These are phyloP conservation scores for Trichoderma sp. DNA, from an alignment of 2,329 filamentous ascomycete species.

Conservation along the genomic window DNA sequence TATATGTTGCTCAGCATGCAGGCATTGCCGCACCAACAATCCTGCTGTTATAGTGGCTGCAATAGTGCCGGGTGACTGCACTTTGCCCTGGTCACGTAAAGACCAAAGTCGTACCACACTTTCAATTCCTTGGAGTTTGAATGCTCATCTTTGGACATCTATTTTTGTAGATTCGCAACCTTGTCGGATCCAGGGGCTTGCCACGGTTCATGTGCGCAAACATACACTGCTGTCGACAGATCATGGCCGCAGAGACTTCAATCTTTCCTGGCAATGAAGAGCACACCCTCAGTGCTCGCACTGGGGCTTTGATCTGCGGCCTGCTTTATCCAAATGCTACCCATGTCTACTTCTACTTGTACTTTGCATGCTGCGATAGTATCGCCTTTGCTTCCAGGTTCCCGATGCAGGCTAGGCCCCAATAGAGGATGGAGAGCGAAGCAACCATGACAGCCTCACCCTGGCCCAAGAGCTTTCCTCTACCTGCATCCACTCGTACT, in stretches of 20 bases:
- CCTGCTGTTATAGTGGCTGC: neutral
- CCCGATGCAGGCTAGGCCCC: slow-evolving; percentile 2
- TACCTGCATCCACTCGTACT: neutral
- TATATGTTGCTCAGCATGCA: neutral
- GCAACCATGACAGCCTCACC: neutral
- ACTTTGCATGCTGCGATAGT: neutral
- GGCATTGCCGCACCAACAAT: neutral
- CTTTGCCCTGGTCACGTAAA: neutral
- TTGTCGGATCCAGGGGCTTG: neutral
- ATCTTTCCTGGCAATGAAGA: neutral
- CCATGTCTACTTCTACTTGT: neutral
- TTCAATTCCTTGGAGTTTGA: neutral
- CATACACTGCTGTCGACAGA: neutral
- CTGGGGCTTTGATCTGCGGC: slow-evolving; percentile 1
- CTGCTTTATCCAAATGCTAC: neutral
- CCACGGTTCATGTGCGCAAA: neutral
- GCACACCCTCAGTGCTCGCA: neutral
- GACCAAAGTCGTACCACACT: neutral
- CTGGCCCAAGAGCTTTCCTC: neutral
- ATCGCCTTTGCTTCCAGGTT: neutral
- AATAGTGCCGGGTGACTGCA: neutral
- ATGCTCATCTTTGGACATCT: neutral
- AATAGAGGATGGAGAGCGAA: neutral
- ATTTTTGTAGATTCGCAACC: neutral
- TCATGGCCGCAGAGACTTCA: neutral